Base-by-base conservation (phyloP, 2,329 filamentous ascomycete species). In the Curvularia lunata region DNA sequence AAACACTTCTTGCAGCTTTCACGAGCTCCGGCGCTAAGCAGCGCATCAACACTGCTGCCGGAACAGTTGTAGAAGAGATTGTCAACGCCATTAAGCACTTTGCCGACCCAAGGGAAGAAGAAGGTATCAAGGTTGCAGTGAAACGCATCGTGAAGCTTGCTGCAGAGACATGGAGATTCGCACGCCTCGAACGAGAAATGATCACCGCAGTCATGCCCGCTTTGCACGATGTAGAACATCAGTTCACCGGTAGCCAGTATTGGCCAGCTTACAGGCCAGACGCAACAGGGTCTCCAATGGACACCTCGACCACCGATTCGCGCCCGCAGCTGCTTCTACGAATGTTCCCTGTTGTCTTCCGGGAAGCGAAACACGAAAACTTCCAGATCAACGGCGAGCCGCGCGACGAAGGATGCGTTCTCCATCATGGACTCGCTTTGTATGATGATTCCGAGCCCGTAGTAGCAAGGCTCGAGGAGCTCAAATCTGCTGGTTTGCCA, bases 81-180 rank as follows among this genome's bases (percentile, higher is more conserved):
- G 78, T 85, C 47, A 80, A 80, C 55, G 80, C 81, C 16, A 80
- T 86, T 67, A 81, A 81, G 58, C 80, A 83, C 53, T 84, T 85
- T 52, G 80, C 82, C 2, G 81, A 84, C 52, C 79, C 81, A 3
- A 79, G 76, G 45, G 78, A 81, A 51, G 77, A 83, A 50, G 82
- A 85, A 58, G 73, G 77, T n/a, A 78, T 86, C 46, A 75, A 81
- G 45, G 78, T 78, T 13, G 80, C 79, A 3, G 81, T 86, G 5
- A 79, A 83, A 38, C 79, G 81, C 55, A 84, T 86, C 43, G 83
- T 86, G 48, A 86, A 86, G 65, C 76, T 84, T 19, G 84, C 84
- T 2, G 83, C 84, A 1, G 83, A 86, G 69, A 85, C 83, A 7
- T 86, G 84, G 84, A 77, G 84, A 19, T 83, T 84, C 65, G 84